Evolutionary conservation across 2,329 filamentous ascomycete genomes (phyloP).

Genomic region (Fusarium sulawesiense): DNA sequence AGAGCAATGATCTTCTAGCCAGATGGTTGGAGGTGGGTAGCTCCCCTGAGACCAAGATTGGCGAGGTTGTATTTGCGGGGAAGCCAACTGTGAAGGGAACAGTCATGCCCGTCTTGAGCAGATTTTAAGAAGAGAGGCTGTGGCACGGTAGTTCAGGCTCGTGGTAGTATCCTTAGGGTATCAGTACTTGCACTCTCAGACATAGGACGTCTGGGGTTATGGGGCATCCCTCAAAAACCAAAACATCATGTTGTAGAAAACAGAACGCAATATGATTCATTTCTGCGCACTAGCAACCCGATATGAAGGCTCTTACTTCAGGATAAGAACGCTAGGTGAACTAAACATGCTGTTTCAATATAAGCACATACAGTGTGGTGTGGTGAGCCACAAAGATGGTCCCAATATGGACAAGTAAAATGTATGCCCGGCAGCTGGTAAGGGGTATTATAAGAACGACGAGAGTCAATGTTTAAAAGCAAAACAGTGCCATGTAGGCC

Average conservation of each 20-base stretch:
- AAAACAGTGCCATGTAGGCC: not conserved
- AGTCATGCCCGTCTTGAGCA: constrained; percentile 62
- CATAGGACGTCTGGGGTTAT: not conserved
- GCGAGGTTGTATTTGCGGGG: constrained; percentile 62
- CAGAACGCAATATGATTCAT: not conserved
- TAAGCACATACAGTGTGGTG: not conserved
- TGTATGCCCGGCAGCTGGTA: constrained; percentile 4
- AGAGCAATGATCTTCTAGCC: constrained; percentile 87
- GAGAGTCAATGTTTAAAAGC: constrained; percentile 3
- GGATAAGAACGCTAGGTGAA: not conserved
- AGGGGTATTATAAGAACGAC: constrained; percentile 30
- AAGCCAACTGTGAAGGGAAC: constrained; percentile 61
- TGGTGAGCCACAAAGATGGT: not conserved
- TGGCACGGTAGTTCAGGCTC: not conserved
- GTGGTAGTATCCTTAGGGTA: not conserved
- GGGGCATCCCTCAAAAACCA: not conserved
- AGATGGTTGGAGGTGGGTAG: constrained; percentile 74
- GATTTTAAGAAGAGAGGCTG: constrained; percentile 47
- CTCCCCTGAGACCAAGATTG: constrained; percentile 57
- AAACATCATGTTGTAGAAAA: not conserved
- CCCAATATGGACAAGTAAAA: not conserved
- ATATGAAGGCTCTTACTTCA: not conserved
- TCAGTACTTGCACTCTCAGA: not conserved
- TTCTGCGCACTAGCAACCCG: not conserved
- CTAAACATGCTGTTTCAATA: not conserved